These are phyloP conservation scores for Hanseniaspora gamundiae DNA, from an alignment of 1,139 yeast species.

Conservation along the genomic window DNA sequence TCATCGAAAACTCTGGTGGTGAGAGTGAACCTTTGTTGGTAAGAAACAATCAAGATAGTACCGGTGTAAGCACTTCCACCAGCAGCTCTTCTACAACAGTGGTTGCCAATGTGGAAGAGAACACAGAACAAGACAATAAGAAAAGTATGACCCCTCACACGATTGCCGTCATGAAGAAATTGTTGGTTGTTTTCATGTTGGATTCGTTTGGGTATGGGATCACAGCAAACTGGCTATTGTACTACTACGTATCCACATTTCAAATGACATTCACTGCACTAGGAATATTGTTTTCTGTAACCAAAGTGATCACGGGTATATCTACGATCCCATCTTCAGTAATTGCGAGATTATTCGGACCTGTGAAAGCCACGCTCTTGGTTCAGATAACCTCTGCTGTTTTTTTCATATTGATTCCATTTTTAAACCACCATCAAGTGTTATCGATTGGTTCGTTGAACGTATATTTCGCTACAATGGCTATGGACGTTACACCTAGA, in stretches of 20 bases:
- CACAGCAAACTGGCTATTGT: constrained; percentile 82
- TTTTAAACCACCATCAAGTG: constrained; percentile 19
- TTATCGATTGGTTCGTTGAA: constrained; percentile 19
- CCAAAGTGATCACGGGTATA: constrained; percentile 47
- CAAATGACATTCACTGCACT: constrained; percentile 25
- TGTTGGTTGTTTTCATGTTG: constrained; percentile 47
- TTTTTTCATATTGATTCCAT: constrained; percentile 46
- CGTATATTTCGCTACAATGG: constrained; percentile 33
- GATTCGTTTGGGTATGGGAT: constrained; percentile 85
- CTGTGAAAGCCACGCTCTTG: constrained; percentile 61
- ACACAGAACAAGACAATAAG: too few species aligned
- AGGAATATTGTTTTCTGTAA: constrained; percentile 45
- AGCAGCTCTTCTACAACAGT: constrained; percentile 2
- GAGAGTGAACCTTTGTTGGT: constrained; percentile 17
- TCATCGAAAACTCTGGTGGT: constrained; percentile 14
- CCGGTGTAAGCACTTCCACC: constrained; percentile 3
- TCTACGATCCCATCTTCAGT: constrained; percentile 56
- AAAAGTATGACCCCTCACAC: constrained; percentile 18
- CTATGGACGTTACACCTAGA: constrained; percentile 89
- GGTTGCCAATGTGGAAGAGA: neutral
- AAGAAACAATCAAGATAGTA: constrained; percentile 2
- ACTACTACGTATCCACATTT: constrained; percentile 40
- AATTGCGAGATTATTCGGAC: constrained; percentile 57
- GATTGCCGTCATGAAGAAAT: constrained; percentile 17
- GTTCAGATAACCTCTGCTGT: constrained; percentile 73